These are phyloP conservation scores for Fusarium abutilonis DNA, from an alignment of 2,329 filamentous ascomycete genomes.

Conservation along the genomic window DNA sequence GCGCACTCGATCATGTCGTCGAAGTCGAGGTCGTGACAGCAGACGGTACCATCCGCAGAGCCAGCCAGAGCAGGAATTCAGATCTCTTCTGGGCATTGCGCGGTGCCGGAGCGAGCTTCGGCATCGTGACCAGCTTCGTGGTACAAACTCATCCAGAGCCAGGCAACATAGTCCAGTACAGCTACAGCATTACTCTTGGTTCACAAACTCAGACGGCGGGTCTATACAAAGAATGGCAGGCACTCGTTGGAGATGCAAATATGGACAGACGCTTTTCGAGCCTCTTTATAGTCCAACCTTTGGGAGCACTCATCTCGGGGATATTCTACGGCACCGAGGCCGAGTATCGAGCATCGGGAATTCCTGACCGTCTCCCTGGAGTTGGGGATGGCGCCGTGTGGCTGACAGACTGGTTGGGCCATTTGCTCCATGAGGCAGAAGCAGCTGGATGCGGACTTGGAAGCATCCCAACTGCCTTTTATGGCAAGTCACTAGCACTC, in stretches of 20 bases:
- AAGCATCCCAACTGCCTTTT: conserved; percentile 62
- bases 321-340: conserved; percentile 68
- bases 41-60: conserved; percentile 61
- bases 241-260: conserved; percentile 61
- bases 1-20: conserved; percentile 63
- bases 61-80: conserved; percentile 57
- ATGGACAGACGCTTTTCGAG: conserved; percentile 68
- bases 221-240: conserved; percentile 67
- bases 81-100: conserved; percentile 68
- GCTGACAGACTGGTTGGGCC: conserved; percentile 70
- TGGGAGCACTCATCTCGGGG: conserved; percentile 66
- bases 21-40: conserved; percentile 62
- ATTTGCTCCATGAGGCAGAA: conserved; percentile 64
- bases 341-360: conserved; percentile 64
- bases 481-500: conserved; percentile 67
- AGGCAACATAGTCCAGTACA: conserved; percentile 66
- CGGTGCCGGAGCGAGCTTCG: conserved; percentile 66
- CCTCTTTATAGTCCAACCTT: conserved; percentile 63
- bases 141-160: conserved; percentile 66
- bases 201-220: conserved; percentile 58
- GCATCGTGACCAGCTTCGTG: conserved; percentile 66
- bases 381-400: conserved; percentile 55
- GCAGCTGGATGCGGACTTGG: conserved; percentile 58
- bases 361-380: conserved; percentile 58
- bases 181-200: conserved; percentile 63